Conservation (phyloP, 2,329 filamentous ascomycete genomes). For the Chrysoporthe austroafricana region DNA sequence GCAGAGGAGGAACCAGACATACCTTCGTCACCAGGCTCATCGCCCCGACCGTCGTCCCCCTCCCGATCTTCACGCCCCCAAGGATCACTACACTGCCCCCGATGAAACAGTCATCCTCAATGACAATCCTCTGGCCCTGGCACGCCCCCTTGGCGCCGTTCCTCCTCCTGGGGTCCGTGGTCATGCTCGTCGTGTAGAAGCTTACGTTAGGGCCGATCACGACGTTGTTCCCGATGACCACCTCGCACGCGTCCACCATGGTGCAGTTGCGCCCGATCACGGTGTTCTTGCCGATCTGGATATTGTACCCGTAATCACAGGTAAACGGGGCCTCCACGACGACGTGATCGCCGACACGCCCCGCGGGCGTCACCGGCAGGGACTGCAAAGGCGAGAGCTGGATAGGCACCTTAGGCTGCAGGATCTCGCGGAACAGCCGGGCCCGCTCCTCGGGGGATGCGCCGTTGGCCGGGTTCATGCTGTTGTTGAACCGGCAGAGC, state of each 20-base stretch:
- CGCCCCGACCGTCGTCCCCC: conserved; percentile 78
- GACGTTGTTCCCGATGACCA: conserved; percentile 78
- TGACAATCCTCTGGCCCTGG: conserved; percentile 71
- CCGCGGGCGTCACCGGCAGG: conserved; percentile 57
- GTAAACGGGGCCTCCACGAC: conserved; percentile 86
- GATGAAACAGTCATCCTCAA: conserved; percentile 86
- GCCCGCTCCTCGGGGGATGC: conserved; percentile 70
- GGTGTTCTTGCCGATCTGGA: conserved; percentile 83
- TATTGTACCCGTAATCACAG: conserved; percentile 93
- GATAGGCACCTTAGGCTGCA: conserved; percentile 64
- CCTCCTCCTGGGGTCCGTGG: conserved; percentile 72
- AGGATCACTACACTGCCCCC: conserved; percentile 78
- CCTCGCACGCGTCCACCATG: conserved; percentile 82
- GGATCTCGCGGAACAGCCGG: conserved; percentile 72
- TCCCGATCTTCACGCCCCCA: conserved; percentile 78
- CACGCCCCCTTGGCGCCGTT: conserved; percentile 75
- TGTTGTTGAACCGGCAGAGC: conserved; percentile 85
- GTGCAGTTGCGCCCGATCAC: conserved; percentile 82
- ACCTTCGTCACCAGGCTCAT: conserved; percentile 84
- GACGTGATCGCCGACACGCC: conserved; percentile 72
- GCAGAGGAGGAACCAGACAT: conserved; percentile 31
- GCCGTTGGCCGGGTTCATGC: conserved; percentile 73
- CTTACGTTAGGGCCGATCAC: conserved; percentile 84
- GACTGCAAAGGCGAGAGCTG: conserved; percentile 59
- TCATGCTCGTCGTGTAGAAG: conserved; percentile 76